Evolutionary conservation across 306 rosid species (phyloP), one percentile per base, ranked within the genome.

Genomic region (Herpetospermum pedunculosum): DNA sequence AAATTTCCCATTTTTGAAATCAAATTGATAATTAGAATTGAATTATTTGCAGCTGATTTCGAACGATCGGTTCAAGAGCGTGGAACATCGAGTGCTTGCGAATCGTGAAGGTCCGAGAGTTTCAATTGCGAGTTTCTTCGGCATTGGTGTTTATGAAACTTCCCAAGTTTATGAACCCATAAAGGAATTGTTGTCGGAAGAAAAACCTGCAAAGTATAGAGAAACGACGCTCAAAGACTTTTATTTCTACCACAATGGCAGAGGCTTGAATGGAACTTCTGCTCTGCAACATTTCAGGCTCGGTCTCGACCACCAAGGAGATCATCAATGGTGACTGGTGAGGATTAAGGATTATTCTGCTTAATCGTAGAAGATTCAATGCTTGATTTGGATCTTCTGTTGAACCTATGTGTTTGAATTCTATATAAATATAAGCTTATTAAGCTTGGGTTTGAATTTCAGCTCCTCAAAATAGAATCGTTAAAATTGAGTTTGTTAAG

Each of bases 151-250:
- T 10, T 70, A 29, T 26, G 69, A 58, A 6, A 15, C 70, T 10
- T 55, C 76, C 2, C 58, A 43, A 77, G 34, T 73, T 30, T 88
- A 81, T 70, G 85, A 85, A 72, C 96, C 60, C 15, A 70, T 70
- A 32, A 55, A 77, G 60, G 80, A 70, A 18, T 23, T 77, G 35
- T 6, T 77, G 16, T 70, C 72, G 8, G 76, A 77, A 34, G 28
- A 44, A 21, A 71, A 47, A 8, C 63, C 30, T 11, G 49, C 72
- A 0, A 32, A 40, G 21, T 77, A 70, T 30, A 28, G 60, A 43
- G 70, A 70, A 47, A 70, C 72, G 0, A 18, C 67, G 15, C 25
- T 47, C 9, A 58, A 57, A 59, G 76, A 76, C 15, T 68, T 47
- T 35, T 13, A 29, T 10, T 9, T 14, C 7, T 8, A 11, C 49